Percentiles rank a stretch among this genome's conserved stretches.
Evolutionary conservation across 495 filamentous ascomycete genomes (phyloP).

Genomic region (Evansstolkia leycettana): DNA sequence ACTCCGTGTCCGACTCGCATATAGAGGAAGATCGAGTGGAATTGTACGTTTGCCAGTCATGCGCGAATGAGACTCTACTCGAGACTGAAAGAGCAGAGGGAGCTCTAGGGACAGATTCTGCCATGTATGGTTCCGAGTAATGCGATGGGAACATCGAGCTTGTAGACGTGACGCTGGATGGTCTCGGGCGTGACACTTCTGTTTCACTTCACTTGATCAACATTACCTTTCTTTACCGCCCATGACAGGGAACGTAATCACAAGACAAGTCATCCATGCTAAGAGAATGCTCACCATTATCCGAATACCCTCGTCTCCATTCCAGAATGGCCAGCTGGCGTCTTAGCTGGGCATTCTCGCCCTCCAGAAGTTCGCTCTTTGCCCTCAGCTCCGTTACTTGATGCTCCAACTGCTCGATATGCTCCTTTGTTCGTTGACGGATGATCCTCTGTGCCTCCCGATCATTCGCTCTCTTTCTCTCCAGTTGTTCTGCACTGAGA

Average conservation of each 20-base stretch:
- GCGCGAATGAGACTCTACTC: conserved; percentile 8
- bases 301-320: conserved; percentile 8
- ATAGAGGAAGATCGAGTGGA: conserved; percentile 10
- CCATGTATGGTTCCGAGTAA: conserved; percentile 7
- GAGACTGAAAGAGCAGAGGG: conserved; percentile 10
- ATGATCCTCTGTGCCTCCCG: conserved; percentile 53
- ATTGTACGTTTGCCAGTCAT: conserved; percentile 11
- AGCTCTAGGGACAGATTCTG: conserved; percentile 8
- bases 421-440: conserved; percentile 45
- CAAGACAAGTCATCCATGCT: background rate
- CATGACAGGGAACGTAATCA: too few relatives aligned
- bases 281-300: background rate
- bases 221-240: background rate
- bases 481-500: conserved; percentile 45
- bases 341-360: conserved; percentile 34
- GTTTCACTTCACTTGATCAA: too few relatives aligned
- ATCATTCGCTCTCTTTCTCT: conserved; percentile 52
- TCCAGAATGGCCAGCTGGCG: conserved; percentile 22
- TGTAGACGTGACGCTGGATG: conserved; percentile 1
- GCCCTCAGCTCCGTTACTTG: conserved; percentile 37
- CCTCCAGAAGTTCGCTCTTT: conserved; percentile 38
- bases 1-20: conserved; percentile 12
- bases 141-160: conserved; percentile 9
- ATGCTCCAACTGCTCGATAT: conserved; percentile 42
- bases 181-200: conserved; percentile 7